Conservation (phyloP, 2,329 filamentous ascomycete genomes). For the Fusarium fujikuroi region DNA sequence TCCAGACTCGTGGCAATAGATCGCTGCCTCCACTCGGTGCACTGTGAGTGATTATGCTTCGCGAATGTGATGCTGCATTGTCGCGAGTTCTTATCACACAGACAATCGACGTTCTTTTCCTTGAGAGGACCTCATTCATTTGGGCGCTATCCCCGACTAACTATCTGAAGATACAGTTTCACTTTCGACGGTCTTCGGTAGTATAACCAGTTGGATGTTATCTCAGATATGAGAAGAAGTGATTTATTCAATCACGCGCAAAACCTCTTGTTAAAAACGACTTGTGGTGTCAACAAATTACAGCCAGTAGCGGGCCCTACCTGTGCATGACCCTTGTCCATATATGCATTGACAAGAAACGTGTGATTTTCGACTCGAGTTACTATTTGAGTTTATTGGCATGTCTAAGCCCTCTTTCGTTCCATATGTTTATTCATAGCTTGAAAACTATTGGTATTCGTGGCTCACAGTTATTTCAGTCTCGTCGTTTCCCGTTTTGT, state of each 20-base stretch:
- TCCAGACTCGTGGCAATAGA: constrained; percentile 32
- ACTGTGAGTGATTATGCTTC: constrained; percentile 9
- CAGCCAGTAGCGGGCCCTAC: constrained; percentile 1
- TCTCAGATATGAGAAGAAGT: not conserved
- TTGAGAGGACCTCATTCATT: constrained; percentile 4
- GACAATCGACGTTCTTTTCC: constrained; percentile 2
- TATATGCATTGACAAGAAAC: not conserved
- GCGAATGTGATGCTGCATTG: constrained; percentile 12
- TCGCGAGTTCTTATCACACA: constrained; percentile 35
- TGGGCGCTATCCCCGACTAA: not conserved
- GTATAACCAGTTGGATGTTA: constrained; percentile 1
- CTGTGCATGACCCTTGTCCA: constrained; percentile 10
- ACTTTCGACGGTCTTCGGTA: constrained; percentile 2
- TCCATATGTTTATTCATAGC: not conserved
- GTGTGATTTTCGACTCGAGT: not conserved
- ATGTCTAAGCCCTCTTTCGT: not conserved
- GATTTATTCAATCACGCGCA: not conserved
- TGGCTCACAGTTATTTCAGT: not conserved
- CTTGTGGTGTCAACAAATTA: not conserved
- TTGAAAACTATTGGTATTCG: not conserved
- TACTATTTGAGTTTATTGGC: not conserved
- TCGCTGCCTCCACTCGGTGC: not conserved
- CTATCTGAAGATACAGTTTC: constrained; percentile 8
- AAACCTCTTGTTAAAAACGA: not conserved
- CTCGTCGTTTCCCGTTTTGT: constrained; percentile 5